Conservation (phyloP, 768 basidiomycete genomes). For the Agrocybe pediades region DNA sequence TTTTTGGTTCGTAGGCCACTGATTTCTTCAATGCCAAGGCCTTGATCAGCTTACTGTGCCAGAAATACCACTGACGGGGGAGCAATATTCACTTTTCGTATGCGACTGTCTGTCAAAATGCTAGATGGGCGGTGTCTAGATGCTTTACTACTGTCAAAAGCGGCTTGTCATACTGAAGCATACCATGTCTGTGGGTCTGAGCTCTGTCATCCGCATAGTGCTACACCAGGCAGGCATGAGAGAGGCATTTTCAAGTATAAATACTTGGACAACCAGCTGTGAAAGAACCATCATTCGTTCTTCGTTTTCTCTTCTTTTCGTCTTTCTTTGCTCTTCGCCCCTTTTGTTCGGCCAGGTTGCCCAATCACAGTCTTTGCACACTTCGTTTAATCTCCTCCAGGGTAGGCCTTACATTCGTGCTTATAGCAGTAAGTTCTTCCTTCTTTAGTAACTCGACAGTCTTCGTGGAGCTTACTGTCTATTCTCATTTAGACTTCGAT, state of each 20-base stretch:
- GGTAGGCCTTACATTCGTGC: constrained; percentile 32
- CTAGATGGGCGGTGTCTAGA: constrained; percentile 12
- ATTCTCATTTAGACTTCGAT: constrained; percentile 12
- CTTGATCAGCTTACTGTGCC: neutral
- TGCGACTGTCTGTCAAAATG: constrained; percentile 16
- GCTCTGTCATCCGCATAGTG: neutral
- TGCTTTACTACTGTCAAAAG: constrained; percentile 14
- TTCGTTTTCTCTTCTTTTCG: constrained; percentile 19
- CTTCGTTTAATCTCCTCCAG: constrained; percentile 24
- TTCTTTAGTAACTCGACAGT: constrained; percentile 2
- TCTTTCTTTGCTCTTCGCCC: constrained; percentile 21
- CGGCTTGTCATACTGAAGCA: constrained; percentile 10
- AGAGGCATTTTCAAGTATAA: constrained; percentile 12
- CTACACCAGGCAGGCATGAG: neutral
- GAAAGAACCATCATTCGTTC: constrained; percentile 16
- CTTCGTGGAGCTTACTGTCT: neutral
- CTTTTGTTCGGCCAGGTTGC: constrained; percentile 42
- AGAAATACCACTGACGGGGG: constrained; percentile 3
- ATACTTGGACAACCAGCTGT: constrained; percentile 6
- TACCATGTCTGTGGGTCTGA: constrained; percentile 5
- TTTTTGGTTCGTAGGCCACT: constrained; percentile 4
- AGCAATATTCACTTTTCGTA: neutral
- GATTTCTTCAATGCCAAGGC: constrained; percentile 16
- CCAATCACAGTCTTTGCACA: constrained; percentile 34
- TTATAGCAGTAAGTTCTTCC: constrained; percentile 24